Conservation (phyloP, 2,329 filamentous ascomycete species). For the Penicillium sp. region DNA sequence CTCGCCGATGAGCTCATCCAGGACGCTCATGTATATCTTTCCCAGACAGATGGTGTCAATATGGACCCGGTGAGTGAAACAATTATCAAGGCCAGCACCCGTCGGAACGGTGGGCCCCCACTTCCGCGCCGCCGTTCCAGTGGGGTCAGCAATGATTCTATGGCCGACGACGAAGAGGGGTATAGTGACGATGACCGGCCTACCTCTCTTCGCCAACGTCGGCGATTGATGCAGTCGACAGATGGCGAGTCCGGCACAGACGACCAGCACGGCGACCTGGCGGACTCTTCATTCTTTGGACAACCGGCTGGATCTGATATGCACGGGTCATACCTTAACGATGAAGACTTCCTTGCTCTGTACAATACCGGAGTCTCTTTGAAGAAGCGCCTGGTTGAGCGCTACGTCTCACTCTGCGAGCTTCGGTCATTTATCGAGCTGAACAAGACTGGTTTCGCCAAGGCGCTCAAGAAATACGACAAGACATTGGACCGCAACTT, state of each 20-base stretch:
- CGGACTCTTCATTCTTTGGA: constrained; percentile 36
- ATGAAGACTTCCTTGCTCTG: constrained; percentile 68
- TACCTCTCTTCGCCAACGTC: constrained; percentile 9
- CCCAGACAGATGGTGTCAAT: constrained; percentile 52
- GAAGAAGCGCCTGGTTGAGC: constrained; percentile 84
- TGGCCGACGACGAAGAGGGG: constrained; percentile 55
- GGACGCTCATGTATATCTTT: constrained; percentile 71
- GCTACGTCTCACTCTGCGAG: constrained; percentile 92
- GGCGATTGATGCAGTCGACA: constrained; percentile 23
- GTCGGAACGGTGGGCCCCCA: neutral
- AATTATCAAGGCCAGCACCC: constrained; percentile 42
- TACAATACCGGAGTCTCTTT: constrained; percentile 77
- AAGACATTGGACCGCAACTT: constrained; percentile 87
- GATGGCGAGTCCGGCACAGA: constrained; percentile 31
- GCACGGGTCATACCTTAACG: constrained; percentile 75
- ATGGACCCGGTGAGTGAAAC: constrained; percentile 46
- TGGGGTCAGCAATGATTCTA: constrained; percentile 44
- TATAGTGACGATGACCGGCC: constrained; percentile 63
- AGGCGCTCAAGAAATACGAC: constrained; percentile 97
- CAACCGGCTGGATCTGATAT: constrained; percentile 23
- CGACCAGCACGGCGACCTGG: constrained; percentile 36
- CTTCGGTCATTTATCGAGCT: constrained; percentile 94
- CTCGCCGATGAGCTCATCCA: constrained; percentile 76
- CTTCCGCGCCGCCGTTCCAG: constrained; percentile 48
- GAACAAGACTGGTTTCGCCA: constrained; percentile 94